These are phyloP conservation scores for Phytopythium litorale DNA, from an alignment of 352 stramenopile genomes.

Conservation along the genomic window DNA sequence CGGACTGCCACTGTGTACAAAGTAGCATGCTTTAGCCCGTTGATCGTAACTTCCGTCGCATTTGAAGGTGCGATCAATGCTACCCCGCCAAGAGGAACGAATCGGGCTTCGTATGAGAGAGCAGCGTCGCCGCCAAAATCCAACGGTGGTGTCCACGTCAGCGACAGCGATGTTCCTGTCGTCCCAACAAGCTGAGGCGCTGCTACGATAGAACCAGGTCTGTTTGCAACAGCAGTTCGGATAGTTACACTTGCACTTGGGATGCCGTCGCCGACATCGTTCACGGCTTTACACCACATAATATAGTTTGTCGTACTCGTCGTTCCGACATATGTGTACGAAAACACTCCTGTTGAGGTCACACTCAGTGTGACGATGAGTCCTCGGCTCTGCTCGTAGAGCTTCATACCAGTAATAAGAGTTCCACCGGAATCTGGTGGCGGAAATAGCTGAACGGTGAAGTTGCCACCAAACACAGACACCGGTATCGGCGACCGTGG, in stretches of 20 bases:
- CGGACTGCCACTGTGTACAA: constrained; percentile 33
- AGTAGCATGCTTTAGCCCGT: constrained; percentile 27
- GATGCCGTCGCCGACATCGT: constrained; percentile 27
- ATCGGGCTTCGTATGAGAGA: constrained; percentile 29
- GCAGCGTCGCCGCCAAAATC: constrained; percentile 39
- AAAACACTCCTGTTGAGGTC: not conserved
- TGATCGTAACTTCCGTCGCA: constrained; percentile 10
- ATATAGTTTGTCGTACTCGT: constrained; percentile 28
- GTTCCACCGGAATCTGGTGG: constrained; percentile 45
- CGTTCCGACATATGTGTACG: constrained; percentile 28
- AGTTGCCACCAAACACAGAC: constrained; percentile 50
- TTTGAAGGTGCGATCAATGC: constrained; percentile 11
- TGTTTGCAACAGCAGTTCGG: constrained; percentile 25
- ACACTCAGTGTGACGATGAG: constrained; percentile 19
- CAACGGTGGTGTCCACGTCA: constrained; percentile 27
- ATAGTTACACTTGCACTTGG: constrained; percentile 20
- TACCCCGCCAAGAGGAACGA: constrained; percentile 7
- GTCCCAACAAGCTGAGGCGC: constrained; percentile 20
- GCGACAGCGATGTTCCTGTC: constrained; percentile 34
- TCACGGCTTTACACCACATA: constrained; percentile 37
- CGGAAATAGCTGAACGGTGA: constrained; percentile 37
- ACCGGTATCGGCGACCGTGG: constrained; percentile 23
- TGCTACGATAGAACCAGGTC: constrained; percentile 24
- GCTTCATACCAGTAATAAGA: constrained; percentile 24
- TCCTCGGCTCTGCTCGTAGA: constrained; percentile 35